phyloP scores from a whole-genome alignment of 2,329 filamentous ascomycete genomes.

The Aspergillus sp. region DNA sequence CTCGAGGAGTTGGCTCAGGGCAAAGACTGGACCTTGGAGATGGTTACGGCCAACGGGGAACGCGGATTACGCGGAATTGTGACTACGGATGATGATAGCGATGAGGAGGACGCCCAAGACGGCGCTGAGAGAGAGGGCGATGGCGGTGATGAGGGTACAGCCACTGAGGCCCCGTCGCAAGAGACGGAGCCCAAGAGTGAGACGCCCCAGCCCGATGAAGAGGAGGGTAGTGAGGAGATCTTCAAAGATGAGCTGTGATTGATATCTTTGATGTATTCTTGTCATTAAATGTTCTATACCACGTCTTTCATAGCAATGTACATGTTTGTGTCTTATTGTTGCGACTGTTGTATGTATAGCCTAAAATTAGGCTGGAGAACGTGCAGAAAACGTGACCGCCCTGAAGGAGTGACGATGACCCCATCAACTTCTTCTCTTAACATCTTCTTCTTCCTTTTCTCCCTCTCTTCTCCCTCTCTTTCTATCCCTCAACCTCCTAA shows the following conservation, averaged over 20 bases:
- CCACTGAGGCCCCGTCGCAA: conserved; percentile 23
- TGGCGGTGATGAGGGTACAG: conserved; percentile 15
- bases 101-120: conserved; percentile 30
- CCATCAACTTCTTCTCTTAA: conserved; percentile 3
- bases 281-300: conserved; percentile 5
- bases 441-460: conserved; percentile 10
- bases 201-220: conserved; percentile 10
- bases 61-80: conserved; percentile 70
- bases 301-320: background rate
- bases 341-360: background rate
- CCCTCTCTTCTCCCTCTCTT: conserved; percentile 2
- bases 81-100: conserved; percentile 54
- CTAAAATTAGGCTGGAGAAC: background rate
- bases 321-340: background rate
- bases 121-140: background rate
- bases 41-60: conserved; percentile 67
- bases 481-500: background rate
- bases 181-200: conserved; percentile 1
- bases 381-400: conserved; percentile 16
- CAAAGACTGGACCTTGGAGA: conserved; percentile 75
- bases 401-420: background rate
- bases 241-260: conserved; percentile 41
- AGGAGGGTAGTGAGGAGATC: conserved; percentile 38
- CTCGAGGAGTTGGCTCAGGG: conserved; percentile 68
- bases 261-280: background rate